Base-by-base conservation (phyloP, 768 basidiomycete species). In the Hirschioporus abietinus region DNA sequence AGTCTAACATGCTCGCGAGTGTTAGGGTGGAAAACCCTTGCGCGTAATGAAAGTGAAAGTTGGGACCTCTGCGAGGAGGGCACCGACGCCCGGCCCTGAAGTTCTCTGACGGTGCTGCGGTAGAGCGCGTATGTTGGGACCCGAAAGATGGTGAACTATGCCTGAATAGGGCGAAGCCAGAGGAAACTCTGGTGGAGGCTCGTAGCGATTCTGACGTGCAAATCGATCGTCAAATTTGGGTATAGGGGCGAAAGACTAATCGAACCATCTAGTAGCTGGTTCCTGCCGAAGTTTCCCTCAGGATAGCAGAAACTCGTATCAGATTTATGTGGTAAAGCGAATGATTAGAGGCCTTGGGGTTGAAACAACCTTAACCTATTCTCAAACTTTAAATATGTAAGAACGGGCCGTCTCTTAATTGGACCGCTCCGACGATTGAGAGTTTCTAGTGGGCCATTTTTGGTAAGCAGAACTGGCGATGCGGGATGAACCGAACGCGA, bases 181-280 rank as follows among this genome's bases (percentile, higher is more conserved):
- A 89, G 91, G 89, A 92, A 30, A 92, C 91, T 90, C 90, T 91
- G 90, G 89, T 92, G 90, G 90, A 91, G 88, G 90, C 88, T 90
- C 87, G 88, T 89, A 92, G 91, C 89, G 87, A 88, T 92, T 91
- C 91, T 92, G 91, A 91, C 88, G 88, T 92, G 91, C 91, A 92
- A 92, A 92, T 92, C 89, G 88, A 91, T 92, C 87, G 90, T 91
- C 88, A 82, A 90, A 92, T 88, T 90, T 91, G 90, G 89, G 90
- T 91, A 91, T 92, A 91, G 90, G 90, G 91, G 90, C 87, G 88
- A 92, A 92, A 92, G 91, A 92, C 90, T 89, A 91, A 92, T 92
- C 88, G 88, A 91, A 90, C 89, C 89, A 89, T 91, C 84, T 90
- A 90, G 88, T 91, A 89, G 89, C 89, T 91, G 88, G 88, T 91